A percentile compares a stretch with the other conserved stretches of the same genome.
Evolutionary conservation across 1,139 yeast genomes (phyloP).

Genomic region (Taiozyma sp.): DNA sequence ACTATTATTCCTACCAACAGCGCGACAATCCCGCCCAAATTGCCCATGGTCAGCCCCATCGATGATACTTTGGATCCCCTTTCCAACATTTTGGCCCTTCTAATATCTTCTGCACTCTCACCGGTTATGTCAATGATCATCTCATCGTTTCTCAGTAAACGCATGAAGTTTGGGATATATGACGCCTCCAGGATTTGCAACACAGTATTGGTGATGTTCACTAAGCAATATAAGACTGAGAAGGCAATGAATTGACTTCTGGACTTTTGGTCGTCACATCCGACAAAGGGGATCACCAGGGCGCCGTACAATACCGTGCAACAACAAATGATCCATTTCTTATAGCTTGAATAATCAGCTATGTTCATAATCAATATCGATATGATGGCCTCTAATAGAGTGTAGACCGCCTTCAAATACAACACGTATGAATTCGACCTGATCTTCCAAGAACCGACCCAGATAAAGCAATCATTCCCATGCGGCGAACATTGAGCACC

Average conservation of each 20-base stretch:
- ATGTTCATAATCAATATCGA: slow-evolving; percentile 37
- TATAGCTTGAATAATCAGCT: slow-evolving; percentile 39
- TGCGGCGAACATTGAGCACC: slow-evolving; percentile 27
- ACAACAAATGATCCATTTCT: slow-evolving; percentile 31
- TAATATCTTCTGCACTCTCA: slow-evolving; percentile 25
- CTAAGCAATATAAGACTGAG: slow-evolving; percentile 32
- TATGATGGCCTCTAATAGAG: slow-evolving; percentile 36
- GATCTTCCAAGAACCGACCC: slow-evolving; percentile 33
- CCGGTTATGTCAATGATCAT: background rate
- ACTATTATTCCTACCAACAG: slow-evolving; percentile 36
- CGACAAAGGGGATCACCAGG: slow-evolving; percentile 37
- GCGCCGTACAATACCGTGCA: slow-evolving; percentile 33
- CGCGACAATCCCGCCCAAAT: slow-evolving; percentile 38
- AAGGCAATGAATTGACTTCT: slow-evolving; percentile 26
- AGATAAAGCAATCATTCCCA: slow-evolving; percentile 38
- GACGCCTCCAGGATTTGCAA: slow-evolving; percentile 40
- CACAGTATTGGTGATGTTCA: slow-evolving; percentile 30
- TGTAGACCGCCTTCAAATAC: slow-evolving; percentile 35
- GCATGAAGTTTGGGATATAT: slow-evolving; percentile 40
- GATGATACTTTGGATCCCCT: slow-evolving; percentile 37
- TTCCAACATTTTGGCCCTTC: slow-evolving; percentile 27
- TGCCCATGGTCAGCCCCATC: slow-evolving; percentile 35
- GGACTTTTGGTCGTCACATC: slow-evolving; percentile 23
- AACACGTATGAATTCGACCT: slow-evolving; percentile 36
- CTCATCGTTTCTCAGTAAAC: slow-evolving; percentile 22